Evolutionary conservation across 192 early-diverging fungal genomes (phyloP).

Genomic region (Gonapodya sp.): DNA sequence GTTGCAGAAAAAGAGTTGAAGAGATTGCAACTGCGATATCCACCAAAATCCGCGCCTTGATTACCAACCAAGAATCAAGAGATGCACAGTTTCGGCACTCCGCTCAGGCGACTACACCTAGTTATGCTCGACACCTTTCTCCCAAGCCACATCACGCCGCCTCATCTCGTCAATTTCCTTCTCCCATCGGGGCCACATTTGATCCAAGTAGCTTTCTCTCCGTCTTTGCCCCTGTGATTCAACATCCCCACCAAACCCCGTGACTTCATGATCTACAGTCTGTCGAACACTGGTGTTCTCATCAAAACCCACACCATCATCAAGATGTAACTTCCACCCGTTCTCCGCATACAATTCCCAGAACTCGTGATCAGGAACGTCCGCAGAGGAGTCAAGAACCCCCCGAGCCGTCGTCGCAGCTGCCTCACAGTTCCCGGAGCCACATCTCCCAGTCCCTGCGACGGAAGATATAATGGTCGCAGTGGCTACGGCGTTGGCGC

Average conservation of each 20-base stretch:
- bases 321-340: not conserved
- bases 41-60: too few species aligned
- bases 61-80: too few species aligned
- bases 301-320: not conserved
- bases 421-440: too few species aligned
- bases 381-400: not conserved
- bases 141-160: not conserved
- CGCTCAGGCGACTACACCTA: too few species aligned
- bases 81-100: too few species aligned
- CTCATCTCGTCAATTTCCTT: not conserved
- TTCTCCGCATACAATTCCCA: not conserved
- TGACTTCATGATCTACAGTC: too few species aligned
- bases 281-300: not conserved
- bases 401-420: not conserved
- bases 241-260: not conserved
- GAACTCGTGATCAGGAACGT: not conserved
- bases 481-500: slow-evolving; percentile 18
- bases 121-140: too few species aligned
- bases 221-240: not conserved
- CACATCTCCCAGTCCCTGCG: too few species aligned
- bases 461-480: not conserved
- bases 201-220: not conserved
- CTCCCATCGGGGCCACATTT: not conserved
- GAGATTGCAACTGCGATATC: too few species aligned
- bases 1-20: too few species aligned